Evolutionary conservation across 257 asterid species (phyloP).

Genomic region (Dorcoceras hygrometricum): DNA sequence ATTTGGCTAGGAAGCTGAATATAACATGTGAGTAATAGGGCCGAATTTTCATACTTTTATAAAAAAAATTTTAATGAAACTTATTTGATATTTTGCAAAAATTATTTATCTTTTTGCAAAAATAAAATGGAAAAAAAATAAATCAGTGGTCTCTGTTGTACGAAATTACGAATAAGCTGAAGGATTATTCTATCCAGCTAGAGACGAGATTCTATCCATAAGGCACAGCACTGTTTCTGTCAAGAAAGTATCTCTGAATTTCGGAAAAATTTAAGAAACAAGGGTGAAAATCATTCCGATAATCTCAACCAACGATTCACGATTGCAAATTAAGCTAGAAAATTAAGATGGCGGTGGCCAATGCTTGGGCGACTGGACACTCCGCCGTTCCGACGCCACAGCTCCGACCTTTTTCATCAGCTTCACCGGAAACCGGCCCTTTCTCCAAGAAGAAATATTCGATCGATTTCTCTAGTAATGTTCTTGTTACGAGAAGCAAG

Average conservation of each 20-base stretch:
- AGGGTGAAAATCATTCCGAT: neutral
- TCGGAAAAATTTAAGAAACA: neutral
- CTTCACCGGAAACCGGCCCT: slow-evolving; percentile 31
- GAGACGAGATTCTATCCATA: neutral
- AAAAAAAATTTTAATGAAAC: no score
- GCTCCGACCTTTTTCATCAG: slow-evolving; percentile 39
- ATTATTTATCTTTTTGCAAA: no score
- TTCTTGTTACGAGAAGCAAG: slow-evolving; percentile 32
- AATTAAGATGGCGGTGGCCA: slow-evolving; percentile 65
- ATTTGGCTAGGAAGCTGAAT: no score
- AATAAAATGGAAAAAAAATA: no score
- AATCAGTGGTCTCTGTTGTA: no score
- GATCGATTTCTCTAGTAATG: slow-evolving; percentile 32
- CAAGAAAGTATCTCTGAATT: neutral
- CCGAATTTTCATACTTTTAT: no score
- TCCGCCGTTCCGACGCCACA: slow-evolving; percentile 45
- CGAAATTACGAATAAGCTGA: no score
- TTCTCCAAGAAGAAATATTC: slow-evolving; percentile 32
- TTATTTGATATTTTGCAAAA: no score
- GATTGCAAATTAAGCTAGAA: neutral
- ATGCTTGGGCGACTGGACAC: slow-evolving; percentile 66
- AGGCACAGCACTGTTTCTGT: neutral
- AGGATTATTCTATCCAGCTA: neutral
- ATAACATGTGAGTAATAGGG: no score
- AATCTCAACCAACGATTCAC: neutral